phyloP scores from a whole-genome alignment of 2,329 filamentous ascomycete species.

The Ceratocystis smalleyi region DNA sequence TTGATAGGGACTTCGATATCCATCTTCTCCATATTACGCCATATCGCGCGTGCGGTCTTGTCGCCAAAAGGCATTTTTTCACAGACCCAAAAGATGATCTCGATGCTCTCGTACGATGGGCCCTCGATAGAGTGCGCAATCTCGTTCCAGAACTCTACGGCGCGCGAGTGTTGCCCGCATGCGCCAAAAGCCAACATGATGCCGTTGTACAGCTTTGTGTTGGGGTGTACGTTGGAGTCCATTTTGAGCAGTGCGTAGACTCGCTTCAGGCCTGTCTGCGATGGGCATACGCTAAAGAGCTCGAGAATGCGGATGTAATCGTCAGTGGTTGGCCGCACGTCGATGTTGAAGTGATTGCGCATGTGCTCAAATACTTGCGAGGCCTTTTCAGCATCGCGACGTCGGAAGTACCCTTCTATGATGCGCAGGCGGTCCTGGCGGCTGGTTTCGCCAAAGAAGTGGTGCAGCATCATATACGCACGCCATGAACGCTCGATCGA shows the following conservation, averaged over 20 bases:
- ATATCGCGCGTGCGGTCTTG: conserved; percentile 49
- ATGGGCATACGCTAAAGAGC: conserved; percentile 46
- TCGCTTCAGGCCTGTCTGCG: conserved; percentile 48
- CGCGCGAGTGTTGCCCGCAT: conserved; percentile 48
- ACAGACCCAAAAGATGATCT: conserved; percentile 66
- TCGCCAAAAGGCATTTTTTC: conserved; percentile 45
- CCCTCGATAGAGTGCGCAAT: conserved; percentile 76
- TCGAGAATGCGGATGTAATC: conserved; percentile 68
- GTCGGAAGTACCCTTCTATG: conserved; percentile 69
- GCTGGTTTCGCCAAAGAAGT: conserved; percentile 51
- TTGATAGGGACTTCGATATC: conserved; percentile 61
- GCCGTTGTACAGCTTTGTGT: conserved; percentile 63
- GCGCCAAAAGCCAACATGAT: conserved; percentile 74
- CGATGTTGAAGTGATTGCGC: conserved; percentile 54
- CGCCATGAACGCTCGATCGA: conserved; percentile 51
- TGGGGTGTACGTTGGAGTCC: conserved; percentile 63
- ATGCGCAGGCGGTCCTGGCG: conserved; percentile 49
- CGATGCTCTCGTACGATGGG: conserved; percentile 64
- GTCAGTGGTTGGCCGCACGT: conserved; percentile 50
- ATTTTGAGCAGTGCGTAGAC: conserved; percentile 92
- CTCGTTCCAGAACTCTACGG: conserved; percentile 67
- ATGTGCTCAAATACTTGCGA: conserved; percentile 82
- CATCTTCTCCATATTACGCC: conserved; percentile 54
- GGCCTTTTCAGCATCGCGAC: conserved; percentile 69
- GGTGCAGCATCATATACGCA: conserved; percentile 48